These are phyloP conservation scores for Talaromyces sp. DNA, from an alignment of 2,329 filamentous ascomycete species.

Conservation along the genomic window DNA sequence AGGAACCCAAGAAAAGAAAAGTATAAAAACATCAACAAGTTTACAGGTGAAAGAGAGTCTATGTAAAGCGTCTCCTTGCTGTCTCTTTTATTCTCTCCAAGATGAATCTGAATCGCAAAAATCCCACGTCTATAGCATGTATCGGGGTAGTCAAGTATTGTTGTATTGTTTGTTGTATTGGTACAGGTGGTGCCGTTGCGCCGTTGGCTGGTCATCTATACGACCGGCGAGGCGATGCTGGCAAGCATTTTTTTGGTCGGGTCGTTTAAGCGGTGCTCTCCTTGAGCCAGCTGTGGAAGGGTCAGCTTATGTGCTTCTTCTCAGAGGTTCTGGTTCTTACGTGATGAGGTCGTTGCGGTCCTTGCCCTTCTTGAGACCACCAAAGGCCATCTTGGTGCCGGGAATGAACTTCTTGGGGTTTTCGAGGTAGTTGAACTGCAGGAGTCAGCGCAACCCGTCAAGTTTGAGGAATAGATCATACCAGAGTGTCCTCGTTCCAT, in stretches of 20 bases:
- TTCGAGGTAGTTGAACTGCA: constrained; percentile 93
- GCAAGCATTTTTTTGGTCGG: constrained; percentile 1
- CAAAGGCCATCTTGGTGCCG: constrained; percentile 99
- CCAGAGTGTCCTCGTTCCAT: constrained; percentile 82
- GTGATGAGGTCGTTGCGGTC: constrained; percentile 98
- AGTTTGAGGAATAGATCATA: constrained; percentile 32
- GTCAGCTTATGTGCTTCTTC: constrained; percentile 8
- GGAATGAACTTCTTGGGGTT: constrained; percentile 99
- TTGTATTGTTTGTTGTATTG: constrained; percentile 21
- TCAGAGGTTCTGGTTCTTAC: constrained; percentile 48
- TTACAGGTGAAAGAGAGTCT: constrained; percentile 13
- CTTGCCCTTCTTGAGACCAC: constrained; percentile 99
- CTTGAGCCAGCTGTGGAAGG: constrained; percentile 31
- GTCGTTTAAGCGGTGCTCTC: constrained; percentile 30
- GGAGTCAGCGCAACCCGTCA: constrained; percentile 9
- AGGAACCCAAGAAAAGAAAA: constrained; percentile 19
- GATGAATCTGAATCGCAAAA: constrained; percentile 13
- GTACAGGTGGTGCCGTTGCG: constrained; percentile 24
- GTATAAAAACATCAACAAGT: constrained; percentile 14
- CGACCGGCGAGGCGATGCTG: constrained; percentile 6
- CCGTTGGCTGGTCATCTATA: constrained; percentile 2
- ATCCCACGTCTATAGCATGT: constrained; percentile 19
- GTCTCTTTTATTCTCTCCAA: constrained; percentile 5
- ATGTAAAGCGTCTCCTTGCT: constrained; percentile 3
- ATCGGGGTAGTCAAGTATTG: constrained; percentile 8